Base-by-base conservation (phyloP, 1,284 basidiomycete genomes). In the Meripilus lineatus region DNA sequence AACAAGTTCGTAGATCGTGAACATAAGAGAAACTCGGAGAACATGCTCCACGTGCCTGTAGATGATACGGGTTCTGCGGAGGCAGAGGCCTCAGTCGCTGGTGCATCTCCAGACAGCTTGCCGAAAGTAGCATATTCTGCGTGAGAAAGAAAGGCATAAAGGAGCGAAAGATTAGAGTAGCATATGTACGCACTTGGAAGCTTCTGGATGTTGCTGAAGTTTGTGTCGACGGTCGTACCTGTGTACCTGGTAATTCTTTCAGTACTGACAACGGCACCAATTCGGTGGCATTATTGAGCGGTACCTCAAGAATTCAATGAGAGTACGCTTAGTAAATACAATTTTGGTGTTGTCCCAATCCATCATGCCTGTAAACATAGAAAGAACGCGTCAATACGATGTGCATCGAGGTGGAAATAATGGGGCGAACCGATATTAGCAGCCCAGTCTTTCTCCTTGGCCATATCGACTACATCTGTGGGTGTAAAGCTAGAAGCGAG, bases 291-390 rank as follows among this genome's bases (percentile, higher is more conserved):
- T n/a, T n/a, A n/a, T n/a, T n/a, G n/a, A n/a, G n/a, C n/a, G n/a
- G n/a, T 62, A 84, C 82, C 81, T 85, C 47, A 86, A 65, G 57
- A 87, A 87, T 57, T 87, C 84, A 42, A 85, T 69, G 49, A 87
- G 65, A 34, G 75, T 67, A 23, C 84, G 75, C 58, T 87, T 87
- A 3, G 82, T 86, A 58, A 87, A 86, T 25, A 87, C 75, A 46
- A 87, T 83, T 45, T 63, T 75, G 32, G 81, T 84, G 6, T 60
- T 58, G 54, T 87, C 84, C 84, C 84, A 87, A 61, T 87, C 84
- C 50, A 87, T 66, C 78, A 84, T 75, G 44, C 84, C 84, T 85
- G 22, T 37, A 45, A 21, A 18, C 5, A 38, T 11, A 36, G 18
- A 18, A 14, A 20, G 18, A 36, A 36, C 34, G 10, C 8, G 15